Evolutionary conservation across 306 rosid genomes (phyloP).

Genomic region (Mucuna pruriens): DNA sequence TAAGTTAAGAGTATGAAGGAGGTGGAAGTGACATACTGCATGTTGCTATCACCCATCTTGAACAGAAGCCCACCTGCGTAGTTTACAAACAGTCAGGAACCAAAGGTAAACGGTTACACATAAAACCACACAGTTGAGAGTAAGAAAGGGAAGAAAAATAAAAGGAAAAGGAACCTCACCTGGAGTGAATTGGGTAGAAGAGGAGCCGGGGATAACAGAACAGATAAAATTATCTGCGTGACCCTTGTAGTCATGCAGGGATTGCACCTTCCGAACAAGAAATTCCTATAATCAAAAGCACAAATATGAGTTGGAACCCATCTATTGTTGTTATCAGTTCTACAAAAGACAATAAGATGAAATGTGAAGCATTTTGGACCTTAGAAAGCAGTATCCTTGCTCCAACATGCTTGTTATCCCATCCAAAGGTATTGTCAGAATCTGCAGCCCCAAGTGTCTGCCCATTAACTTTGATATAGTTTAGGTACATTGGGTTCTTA

Average conservation of each 20-base stretch:
- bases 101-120: slow-evolving; percentile 48
- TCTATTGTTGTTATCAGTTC: not conserved
- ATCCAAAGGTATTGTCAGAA: slow-evolving; percentile 81
- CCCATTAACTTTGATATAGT: slow-evolving; percentile 84
- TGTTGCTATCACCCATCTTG: slow-evolving; percentile 85
- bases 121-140: slow-evolving; percentile 38
- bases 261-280: slow-evolving; percentile 65
- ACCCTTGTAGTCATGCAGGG: slow-evolving; percentile 91
- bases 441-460: slow-evolving; percentile 83
- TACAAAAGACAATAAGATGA: not conserved
- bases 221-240: slow-evolving; percentile 91
- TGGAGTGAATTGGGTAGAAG: slow-evolving; percentile 78
- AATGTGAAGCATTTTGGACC: slow-evolving; percentile 46
- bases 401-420: slow-evolving; percentile 98
- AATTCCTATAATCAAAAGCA: slow-evolving; percentile 66
- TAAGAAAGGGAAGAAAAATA: not conserved
- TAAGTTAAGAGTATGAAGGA: slow-evolving; percentile 81
- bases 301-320: not conserved
- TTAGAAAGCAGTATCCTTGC: slow-evolving; percentile 93
- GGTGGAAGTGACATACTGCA: slow-evolving; percentile 95
- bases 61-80: slow-evolving; percentile 85
- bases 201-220: slow-evolving; percentile 77
- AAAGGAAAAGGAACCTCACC: slow-evolving; percentile 43
- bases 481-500: slow-evolving; percentile 66
- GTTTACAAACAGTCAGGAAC: not conserved